Base-by-base conservation (phyloP, 805 yeast species). In the Yarrowia osloensis region DNA sequence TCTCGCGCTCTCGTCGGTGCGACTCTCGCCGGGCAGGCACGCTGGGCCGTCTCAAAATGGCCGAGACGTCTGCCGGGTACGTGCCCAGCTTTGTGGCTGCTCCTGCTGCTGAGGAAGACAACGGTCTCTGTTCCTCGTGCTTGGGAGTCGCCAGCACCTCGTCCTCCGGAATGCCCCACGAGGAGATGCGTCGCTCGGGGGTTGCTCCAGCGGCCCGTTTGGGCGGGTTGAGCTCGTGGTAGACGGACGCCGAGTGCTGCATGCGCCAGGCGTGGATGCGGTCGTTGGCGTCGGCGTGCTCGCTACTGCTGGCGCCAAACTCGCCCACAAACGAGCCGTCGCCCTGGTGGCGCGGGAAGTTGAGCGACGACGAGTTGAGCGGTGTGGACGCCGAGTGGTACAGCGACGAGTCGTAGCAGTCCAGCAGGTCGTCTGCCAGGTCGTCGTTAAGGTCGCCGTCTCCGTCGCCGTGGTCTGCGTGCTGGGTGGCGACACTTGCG, bases 211-310 rank as follows among this genome's bases (percentile, higher is more conserved):
- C 15, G 6, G 44, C n/a, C 22, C 52, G 24, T 67, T 71, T 73
- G 4, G 75, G 67, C 31, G 71, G 69, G 65, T 71, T 73, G 39
- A 74, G 69, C 67, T 76, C 77, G 44, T 71, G 71, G 50, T 70
- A 65, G 13, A 76, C 70, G 9, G 73, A 73, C 66, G 74, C 73
- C 15, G 78, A 74, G 71, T 79, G 81, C 67, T 77, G 79, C 22
- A 78, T 69, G 26, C 81, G 69, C 82, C 82, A 79, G 21, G 77
- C 77, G 69, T 78, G 77, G 46, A 79, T 73, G 19, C 81, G 74
- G 22, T 77, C 79, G 44, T 74, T 70, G 40, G 76, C 54, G 28
- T 78, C 79, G 19, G 72, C 68, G 12, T 74, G 67, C 4, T 69
- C 71, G 52, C 50, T 26, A 2, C 66, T 28, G 31, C 54, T 19